A percentile compares a stretch with the other conserved stretches of the same genome.
Conservation (phyloP, 306 rosid genomes). For the Trifolium subterraneum region DNA sequence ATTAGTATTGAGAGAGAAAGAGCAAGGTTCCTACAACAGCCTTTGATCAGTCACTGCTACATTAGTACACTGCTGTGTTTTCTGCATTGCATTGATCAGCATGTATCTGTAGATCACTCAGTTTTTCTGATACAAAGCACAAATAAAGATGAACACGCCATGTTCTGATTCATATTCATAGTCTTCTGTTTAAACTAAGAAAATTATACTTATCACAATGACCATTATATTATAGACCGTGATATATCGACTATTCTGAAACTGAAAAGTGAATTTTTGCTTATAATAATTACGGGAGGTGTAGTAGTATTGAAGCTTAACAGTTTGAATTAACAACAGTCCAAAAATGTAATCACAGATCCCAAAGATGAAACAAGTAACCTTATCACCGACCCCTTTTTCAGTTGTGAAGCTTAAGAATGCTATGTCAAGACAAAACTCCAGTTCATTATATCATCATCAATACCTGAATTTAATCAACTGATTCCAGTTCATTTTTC, state of each 20-base stretch:
- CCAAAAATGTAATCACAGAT: constrained; percentile 51
- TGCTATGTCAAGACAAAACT: constrained; percentile 3
- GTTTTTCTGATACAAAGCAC: constrained; percentile 34
- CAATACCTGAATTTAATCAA: background rate
- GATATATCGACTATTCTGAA: no score
- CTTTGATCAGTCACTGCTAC: constrained; percentile 20
- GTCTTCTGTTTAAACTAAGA: constrained; percentile 5
- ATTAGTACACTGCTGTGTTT: constrained; percentile 36
- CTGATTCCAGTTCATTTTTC: background rate
- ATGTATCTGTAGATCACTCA: constrained; percentile 41
- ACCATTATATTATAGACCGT: no score
- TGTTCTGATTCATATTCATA: constrained; percentile 3
- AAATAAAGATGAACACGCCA: constrained; percentile 35
- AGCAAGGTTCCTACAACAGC: background rate
- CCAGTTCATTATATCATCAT: constrained; percentile 14
- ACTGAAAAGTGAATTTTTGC: no score
- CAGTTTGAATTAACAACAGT: constrained; percentile 32
- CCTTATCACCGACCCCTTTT: constrained; percentile 23
- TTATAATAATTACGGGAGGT: background rate
- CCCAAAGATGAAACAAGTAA: constrained; percentile 41
- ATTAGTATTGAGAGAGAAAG: constrained; percentile 4
- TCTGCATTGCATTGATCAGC: constrained; percentile 49
- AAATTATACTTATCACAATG: no score
- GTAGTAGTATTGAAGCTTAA: constrained; percentile 34
- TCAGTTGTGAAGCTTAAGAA: constrained; percentile 19